phyloP scores from a whole-genome alignment of 163 green algal genomes.

The Coccomyxa subellipsoidea region DNA sequence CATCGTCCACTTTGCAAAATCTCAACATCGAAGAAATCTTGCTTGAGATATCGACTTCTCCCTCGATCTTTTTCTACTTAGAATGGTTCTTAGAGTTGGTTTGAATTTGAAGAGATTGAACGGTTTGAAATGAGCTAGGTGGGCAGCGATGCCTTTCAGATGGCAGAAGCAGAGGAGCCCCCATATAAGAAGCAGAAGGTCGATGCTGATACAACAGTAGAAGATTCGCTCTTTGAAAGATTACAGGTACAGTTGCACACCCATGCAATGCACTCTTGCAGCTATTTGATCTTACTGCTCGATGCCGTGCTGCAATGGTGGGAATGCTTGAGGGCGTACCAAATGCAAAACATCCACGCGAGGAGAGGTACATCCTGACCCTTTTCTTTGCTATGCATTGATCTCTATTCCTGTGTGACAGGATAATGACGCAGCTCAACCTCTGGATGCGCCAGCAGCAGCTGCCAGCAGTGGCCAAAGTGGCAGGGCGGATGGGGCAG shows the following conservation, averaged over 20 bases:
- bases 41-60: no score
- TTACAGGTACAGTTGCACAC: background rate
- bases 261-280: background rate
- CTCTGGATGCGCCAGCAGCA: background rate
- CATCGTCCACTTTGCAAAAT: no score
- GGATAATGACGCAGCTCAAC: background rate
- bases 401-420: background rate
- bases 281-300: background rate
- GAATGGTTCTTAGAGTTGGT: no score
- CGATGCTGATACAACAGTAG: background rate
- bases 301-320: background rate
- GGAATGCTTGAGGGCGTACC: no score
- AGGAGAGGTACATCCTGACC: no score
- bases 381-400: no score
- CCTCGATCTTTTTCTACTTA: no score
- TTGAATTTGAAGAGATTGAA: background rate
- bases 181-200: background rate
- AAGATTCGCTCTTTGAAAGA: background rate
- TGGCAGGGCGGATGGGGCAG: background rate
- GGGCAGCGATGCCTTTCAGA: background rate
- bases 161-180: background rate
- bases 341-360: no score
- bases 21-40: no score
- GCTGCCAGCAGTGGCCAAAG: background rate
- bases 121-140: background rate